phyloP scores from a whole-genome alignment of 2,329 filamentous ascomycete species.

The Emericellopsis cladophorae region DNA sequence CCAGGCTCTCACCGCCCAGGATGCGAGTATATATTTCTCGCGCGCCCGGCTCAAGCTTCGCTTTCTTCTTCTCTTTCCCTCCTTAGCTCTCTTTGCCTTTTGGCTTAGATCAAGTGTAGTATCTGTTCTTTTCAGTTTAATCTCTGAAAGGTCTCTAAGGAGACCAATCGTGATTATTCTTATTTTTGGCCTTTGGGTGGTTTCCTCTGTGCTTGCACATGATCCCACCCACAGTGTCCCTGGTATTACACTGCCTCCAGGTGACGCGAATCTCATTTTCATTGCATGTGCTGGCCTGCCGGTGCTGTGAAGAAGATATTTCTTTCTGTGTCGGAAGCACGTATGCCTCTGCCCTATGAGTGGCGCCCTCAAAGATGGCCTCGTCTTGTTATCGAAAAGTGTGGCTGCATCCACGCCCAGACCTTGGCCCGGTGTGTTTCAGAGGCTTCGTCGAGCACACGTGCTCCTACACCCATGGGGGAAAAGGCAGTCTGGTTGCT shows the following conservation, averaged over 20 bases:
- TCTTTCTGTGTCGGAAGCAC: too few species aligned
- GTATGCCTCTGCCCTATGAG: too few species aligned
- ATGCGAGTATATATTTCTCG: conserved; percentile 8
- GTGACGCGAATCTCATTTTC: conserved; percentile 29
- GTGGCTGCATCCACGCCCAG: too few species aligned
- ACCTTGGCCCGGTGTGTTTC: too few species aligned
- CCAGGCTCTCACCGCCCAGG: conserved; percentile 11
- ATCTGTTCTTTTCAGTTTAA: conserved; percentile 98
- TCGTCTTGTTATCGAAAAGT: too few species aligned
- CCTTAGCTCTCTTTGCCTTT: conserved; percentile 36
- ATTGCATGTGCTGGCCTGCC: conserved; percentile 24
- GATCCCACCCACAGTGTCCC: conserved; percentile 26
- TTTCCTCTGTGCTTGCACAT: conserved; percentile 28
- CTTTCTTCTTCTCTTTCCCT: conserved; percentile 16
- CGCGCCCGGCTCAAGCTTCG: conserved; percentile 3
- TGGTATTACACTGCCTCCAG: conserved; percentile 32
- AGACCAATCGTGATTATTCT: conserved; percentile 67
- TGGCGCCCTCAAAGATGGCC: too few species aligned
- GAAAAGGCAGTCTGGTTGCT: too few species aligned
- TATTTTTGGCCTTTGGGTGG: conserved; percentile 35
- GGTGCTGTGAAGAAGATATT: conserved; percentile 23
- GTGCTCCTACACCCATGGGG: too few species aligned
- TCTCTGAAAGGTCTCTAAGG: conserved; percentile 74
- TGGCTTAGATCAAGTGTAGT: conserved; percentile 90
- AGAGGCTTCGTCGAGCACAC: too few species aligned